Conservation (phyloP, 148 eudicot genomes). For the Rhododendron williamsianum region DNA sequence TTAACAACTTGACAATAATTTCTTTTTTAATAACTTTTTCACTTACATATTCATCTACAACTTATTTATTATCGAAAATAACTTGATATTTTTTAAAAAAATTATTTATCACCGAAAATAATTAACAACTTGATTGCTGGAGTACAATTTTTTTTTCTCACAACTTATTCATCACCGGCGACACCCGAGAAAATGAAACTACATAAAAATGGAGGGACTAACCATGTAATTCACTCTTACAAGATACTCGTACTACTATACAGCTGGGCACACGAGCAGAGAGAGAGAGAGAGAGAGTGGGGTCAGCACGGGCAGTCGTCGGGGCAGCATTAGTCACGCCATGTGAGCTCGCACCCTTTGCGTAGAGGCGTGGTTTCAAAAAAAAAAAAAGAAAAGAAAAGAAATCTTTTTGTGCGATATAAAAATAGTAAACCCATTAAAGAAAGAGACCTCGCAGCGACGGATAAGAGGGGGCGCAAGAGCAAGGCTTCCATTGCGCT, state of each 20-base stretch:
- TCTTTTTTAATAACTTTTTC: too few relatives aligned
- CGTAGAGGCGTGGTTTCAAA: slow-evolving; percentile 12
- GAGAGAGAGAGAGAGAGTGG: not conserved
- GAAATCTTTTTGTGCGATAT: not conserved
- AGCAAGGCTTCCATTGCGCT: slow-evolving; percentile 19
- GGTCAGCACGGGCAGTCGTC: slow-evolving; percentile 17
- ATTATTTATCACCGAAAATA: too few relatives aligned
- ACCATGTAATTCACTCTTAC: not conserved
- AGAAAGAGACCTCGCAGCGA: not conserved
- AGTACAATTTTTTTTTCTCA: too few relatives aligned
- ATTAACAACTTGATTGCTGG: too few relatives aligned
- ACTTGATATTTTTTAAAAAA: too few relatives aligned
- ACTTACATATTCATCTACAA: too few relatives aligned
- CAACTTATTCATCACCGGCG: too few relatives aligned
- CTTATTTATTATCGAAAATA: too few relatives aligned
- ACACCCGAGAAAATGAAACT: not conserved
- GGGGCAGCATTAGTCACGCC: slow-evolving; percentile 26
- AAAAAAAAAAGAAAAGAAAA: not conserved
- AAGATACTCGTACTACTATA: not conserved
- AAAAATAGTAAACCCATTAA: slow-evolving; percentile 10
- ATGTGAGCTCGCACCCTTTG: slow-evolving; percentile 17
- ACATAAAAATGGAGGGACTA: not conserved
- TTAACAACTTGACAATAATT: too few relatives aligned
- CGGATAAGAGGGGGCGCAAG: slow-evolving; percentile 8
- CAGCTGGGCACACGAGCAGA: not conserved